These are phyloP conservation scores for Apostasia ramifera DNA, from an alignment of 106 monocot species.

Conservation along the genomic window DNA sequence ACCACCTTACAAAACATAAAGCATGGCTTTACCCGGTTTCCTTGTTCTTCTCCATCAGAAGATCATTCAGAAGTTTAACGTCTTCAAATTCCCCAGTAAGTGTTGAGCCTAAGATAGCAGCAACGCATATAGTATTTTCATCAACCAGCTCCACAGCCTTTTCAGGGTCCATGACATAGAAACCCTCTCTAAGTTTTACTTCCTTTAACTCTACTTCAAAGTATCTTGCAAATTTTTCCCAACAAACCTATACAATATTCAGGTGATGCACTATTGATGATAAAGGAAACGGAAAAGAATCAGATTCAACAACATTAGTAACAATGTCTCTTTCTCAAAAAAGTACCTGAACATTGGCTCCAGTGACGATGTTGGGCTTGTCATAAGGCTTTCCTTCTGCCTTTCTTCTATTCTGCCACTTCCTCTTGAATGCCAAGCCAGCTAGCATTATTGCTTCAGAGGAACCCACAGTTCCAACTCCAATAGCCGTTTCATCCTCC, in stretches of 20 bases:
- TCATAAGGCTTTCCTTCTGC: conserved; percentile 67
- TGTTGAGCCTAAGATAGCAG: conserved; percentile 78
- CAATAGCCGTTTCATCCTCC: conserved; percentile 53
- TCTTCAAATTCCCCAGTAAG: conserved; percentile 89
- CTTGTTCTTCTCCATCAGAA: conserved; percentile 69
- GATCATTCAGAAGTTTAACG: conserved; percentile 67
- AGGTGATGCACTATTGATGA: too few species aligned
- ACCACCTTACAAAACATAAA: too few species aligned
- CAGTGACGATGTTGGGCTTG: conserved; percentile 82
- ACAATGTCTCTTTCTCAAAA: neutral
- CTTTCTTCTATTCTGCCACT: conserved; percentile 78
- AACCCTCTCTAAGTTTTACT: conserved; percentile 67
- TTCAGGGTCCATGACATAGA: conserved; percentile 67
- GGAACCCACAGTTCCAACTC: conserved; percentile 77
- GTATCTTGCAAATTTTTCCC: conserved; percentile 97
- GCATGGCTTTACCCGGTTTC: conserved; percentile 47
- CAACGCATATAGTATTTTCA: conserved; percentile 75
- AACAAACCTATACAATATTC: conserved; percentile 55
- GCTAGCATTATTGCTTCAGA: conserved; percentile 91
- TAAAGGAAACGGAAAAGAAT: neutral
- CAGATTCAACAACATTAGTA: too few species aligned
- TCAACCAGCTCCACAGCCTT: conserved; percentile 86
- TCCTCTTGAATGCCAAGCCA: conserved; percentile 79
- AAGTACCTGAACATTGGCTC: conserved; percentile 78
- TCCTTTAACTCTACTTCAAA: conserved; percentile 92